Percentiles rank a stretch among this genome's conserved stretches.
Evolutionary conservation across 345 rosid species (phyloP).

Genomic region (Hibiscus mutabilis): DNA sequence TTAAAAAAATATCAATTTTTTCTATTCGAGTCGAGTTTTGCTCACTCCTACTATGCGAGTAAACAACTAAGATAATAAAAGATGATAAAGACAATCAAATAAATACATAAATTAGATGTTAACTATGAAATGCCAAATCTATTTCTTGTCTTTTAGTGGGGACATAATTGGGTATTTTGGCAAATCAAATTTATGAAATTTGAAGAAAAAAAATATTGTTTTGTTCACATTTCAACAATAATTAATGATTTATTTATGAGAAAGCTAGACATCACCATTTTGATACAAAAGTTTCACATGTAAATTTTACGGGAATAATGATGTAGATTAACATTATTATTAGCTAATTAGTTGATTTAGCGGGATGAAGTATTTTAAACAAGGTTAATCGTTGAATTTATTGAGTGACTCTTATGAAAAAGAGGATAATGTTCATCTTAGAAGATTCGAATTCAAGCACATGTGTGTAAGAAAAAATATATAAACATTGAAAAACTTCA

Average conservation of each 20-base stretch:
- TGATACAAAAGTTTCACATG: background rate
- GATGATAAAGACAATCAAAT: slow-evolving; percentile 13
- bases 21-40: no score
- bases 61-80: slow-evolving; percentile 7
- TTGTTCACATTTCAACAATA: background rate
- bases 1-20: no score
- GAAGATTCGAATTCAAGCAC: no score
- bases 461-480: no score
- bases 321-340: background rate
- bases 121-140: background rate
- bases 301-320: background rate
- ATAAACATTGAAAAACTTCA: no score
- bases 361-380: no score
- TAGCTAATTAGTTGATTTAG: no score
- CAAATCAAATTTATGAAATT: slow-evolving; percentile 9
- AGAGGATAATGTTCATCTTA: no score
- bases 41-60: background rate
- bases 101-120: slow-evolving; percentile 1
- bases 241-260: background rate
- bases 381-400: no score
- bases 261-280: background rate
- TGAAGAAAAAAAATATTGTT: background rate
- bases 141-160: background rate
- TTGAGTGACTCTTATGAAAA: no score
- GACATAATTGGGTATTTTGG: background rate